Base-by-base conservation (phyloP, 1,139 yeast species). In the Blastobotrys arbuscula region DNA sequence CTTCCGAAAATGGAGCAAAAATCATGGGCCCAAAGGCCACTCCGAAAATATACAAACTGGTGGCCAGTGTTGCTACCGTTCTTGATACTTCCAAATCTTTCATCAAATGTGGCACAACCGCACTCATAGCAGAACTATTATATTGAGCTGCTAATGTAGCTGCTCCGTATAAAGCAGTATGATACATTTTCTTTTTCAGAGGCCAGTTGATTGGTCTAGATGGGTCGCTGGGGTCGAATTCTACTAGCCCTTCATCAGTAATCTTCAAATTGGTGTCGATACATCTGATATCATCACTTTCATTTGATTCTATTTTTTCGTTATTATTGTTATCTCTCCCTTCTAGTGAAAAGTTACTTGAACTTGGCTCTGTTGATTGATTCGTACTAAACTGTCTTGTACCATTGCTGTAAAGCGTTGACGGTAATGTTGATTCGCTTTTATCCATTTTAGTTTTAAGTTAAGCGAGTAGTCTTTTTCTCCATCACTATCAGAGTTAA, bases 1-100 rank as follows among this genome's bases (percentile, higher is more conserved):
- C 78, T 63, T 86, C 95, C 15, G 90, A 82, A 38, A 86, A 66
- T 3, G 96, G 95, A 3, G 90, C 87, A 72, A 89, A 77, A 38
- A 85, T 66, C 55, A 85, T 68, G 0, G 95, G 95, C 3, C 95
- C 95, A 33, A 79, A 68, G n/a, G 83, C 82, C 58, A 84, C 73
- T 1, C 95, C 92, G 55, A 84, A 67, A 34, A 85, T 82, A 74
- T 81, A 84, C 24, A 85, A 68, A 1, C 89, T 75, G 16, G 85
- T 82, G 0, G 84, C 74, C 44, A 84, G 68, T 0, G 78, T 76
- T 3, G 82, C 74, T 0, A 82, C 85, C 57, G 82, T 88, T 31
- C 73, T 68, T 8, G 80, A 72, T 0, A 83, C 79, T 8, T 69
- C 67, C 58, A 74, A 82, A 70, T 67, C 59, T 65, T 46, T 51